Evolutionary conservation across 768 basidiomycete species (phyloP), one percentile per base, ranked within the genome.

Genomic region (Gloeostereum incarnatum): DNA sequence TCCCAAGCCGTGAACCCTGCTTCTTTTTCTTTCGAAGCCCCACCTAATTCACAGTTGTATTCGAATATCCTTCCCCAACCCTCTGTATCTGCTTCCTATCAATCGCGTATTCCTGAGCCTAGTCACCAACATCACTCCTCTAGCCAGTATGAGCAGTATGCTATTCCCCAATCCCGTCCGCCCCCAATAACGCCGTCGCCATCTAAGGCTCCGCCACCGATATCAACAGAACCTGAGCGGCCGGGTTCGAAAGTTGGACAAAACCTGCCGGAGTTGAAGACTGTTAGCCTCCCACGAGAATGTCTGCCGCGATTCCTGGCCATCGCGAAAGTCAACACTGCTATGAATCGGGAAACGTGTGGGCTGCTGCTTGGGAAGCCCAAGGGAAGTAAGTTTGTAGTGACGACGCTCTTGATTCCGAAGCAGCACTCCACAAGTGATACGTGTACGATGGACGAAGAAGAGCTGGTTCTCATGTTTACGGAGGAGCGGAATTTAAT

Each of bases 401-500:
- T 92, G n/a, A 80, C 86, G 39, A 84, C 81, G 34, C 55, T 94
- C 51, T 59, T 94, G 51, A 80, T 94, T 13, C 91, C 91, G n/a
- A 84, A 75, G 56, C 91, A 94, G 51, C 80, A 78, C 41, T 81
- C 85, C 42, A 89, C 88, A 45, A 78, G 81, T 41, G 88, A 94
- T 61, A 89, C 88, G n/a, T 94, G 91, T 56, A 78, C 80, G 22
- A 93, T 91, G 83, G 81, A 88, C 38, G 80, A 84, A 52, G 91
- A 93, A 49, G 90, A 93, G 54, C 62, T 88, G 32, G 86, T 91
- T 5, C 60, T 91, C 59, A 73, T 77, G 48, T 89, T 93, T 53
- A 88, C 87, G 47, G 85, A 90, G 52, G 76, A 81, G 52, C 63
- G 84, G 45, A 75, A 72, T 47, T 57, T 93, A 50, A 81, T 93